Base-by-base conservation (phyloP, 352 stramenopile genomes). In the Phytophthora idaei region DNA sequence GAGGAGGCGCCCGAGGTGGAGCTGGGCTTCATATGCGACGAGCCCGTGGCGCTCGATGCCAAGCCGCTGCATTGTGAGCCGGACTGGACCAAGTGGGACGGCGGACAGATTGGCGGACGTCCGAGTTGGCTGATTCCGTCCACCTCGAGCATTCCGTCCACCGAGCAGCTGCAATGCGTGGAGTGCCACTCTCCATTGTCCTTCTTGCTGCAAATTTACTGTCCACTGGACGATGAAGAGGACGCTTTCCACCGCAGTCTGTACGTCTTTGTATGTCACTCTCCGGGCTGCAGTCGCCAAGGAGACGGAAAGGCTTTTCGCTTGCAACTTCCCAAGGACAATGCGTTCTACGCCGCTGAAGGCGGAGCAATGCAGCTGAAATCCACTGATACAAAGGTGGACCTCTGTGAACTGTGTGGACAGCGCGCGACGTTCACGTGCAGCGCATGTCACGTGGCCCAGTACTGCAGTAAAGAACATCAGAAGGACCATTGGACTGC, bases 161-260 rank as follows among this genome's bases (percentile, higher is more conserved):
- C 59, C 10, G 65, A 73, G 42, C 53, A 81, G 17, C 71, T 94
- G n/a, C 49, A 72, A 34, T 95, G 89, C 57, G 5, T 17, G 0
- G 74, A 76, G 28, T 95, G 88, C 64, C 47, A 45, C 27, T 59
- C 32, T 57, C 75, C 78, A 31, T 61, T 97, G 61, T 66, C 83
- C 10, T 97, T 97, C 56, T 69, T 98, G 49, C 54, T 95, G 61
- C 94, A 98, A 76, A 87, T 98, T 57, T 98, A 98, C 65, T 97
- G 90, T 60, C 94, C 94, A 39, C 74, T 97, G 36, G 93, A 98
- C 73, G 85, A 96, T 21, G 61, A 83, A 12, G 31, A 70, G 21
- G 78, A 95, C 63, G 94, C 93, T 62, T 98, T 98, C 74, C 95
- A 98, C 83, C 90, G 95, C 62, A 95, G 78, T 17, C 63, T 98